phyloP scores from a whole-genome alignment of 2,329 filamentous ascomycete genomes.

The Penicillium sp. region DNA sequence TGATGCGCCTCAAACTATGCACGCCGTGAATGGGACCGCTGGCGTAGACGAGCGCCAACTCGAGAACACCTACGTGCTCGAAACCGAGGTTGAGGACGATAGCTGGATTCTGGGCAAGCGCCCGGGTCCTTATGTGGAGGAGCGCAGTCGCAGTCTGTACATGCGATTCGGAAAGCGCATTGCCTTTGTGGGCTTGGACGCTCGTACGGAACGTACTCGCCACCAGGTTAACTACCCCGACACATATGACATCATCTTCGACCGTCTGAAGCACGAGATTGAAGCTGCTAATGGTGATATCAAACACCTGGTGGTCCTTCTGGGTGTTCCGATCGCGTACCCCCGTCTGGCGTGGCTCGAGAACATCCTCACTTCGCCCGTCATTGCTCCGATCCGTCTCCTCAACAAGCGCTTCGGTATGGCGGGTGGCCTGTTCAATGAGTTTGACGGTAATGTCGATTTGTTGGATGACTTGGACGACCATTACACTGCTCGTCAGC shows the following conservation, averaged over 20 bases:
- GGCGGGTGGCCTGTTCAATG: constrained; percentile 80
- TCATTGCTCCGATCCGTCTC: constrained; percentile 84
- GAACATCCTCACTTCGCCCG: constrained; percentile 78
- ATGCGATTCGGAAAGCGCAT: constrained; percentile 62
- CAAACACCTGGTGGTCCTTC: constrained; percentile 58
- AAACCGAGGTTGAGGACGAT: constrained; percentile 54
- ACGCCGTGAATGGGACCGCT: constrained; percentile 46
- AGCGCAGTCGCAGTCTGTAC: constrained; percentile 57
- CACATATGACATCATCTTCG: constrained; percentile 58
- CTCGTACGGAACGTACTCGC: constrained; percentile 69
- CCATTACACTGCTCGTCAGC: constrained; percentile 81
- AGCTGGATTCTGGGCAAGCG: constrained; percentile 74
- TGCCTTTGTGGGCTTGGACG: constrained; percentile 57
- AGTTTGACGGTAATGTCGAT: constrained; percentile 75
- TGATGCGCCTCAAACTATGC: constrained; percentile 56
- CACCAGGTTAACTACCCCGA: constrained; percentile 84
- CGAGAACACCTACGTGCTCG: constrained; percentile 66
- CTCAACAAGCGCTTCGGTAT: constrained; percentile 86
- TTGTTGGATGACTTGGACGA: constrained; percentile 62
- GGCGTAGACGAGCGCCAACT: constrained; percentile 65
- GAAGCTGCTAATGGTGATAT: constrained; percentile 49
- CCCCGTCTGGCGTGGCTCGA: constrained; percentile 89
- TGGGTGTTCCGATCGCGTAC: constrained; percentile 67
- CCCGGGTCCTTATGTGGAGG: constrained; percentile 63
- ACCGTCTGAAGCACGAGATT: constrained; percentile 51